Evolutionary conservation across 192 early-diverging fungal genomes (phyloP), one percentile per base, ranked within the genome.

Genomic region (Thamnidium elegans): DNA sequence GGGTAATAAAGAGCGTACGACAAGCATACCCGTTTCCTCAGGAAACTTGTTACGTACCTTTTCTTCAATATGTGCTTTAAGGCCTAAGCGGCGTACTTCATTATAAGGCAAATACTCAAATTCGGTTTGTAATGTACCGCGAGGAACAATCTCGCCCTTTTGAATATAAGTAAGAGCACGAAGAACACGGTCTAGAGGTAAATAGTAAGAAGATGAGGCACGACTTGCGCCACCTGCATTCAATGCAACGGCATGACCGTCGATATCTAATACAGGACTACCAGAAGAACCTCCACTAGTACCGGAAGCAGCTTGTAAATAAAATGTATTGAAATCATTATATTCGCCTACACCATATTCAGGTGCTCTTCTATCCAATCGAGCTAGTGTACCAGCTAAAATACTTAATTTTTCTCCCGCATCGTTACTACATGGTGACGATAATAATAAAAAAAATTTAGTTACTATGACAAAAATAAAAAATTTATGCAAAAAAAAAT

Each of bases 321-420:
- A 93, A 71, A 93, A 93, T 1, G 90, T 91, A 69, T 91, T 93
- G 66, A 90, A 84, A 53, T 93, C 91, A 54, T 87, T 88, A 77
- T 88, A 90, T 50, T 85, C 84, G 17, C 84, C 77, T 19, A 77
- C 66, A 36, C 88, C 87, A 59, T 90, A 88, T 52, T 84, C 84
- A 1, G 90, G 90, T 1, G 84, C 84, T 60, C 84, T 71, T 63
- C 91, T 74, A 66, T 93, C 91, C 44, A 91, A 66, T 36, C 89
- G 78, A 30, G 91, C 88, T 6, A 93, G 65, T 0, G 86, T 87
- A 23, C 90, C 90, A 4, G 86, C 81, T 63, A 91, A 67, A 69
- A 91, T 90, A 20, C 87, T 87, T 4, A 91, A 76, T 66, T 93
- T 90, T 61, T 93, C 90, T 23, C 90, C 90, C 9, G 89, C 89